Evolutionary conservation across 1,284 basidiomycete species (phyloP).

Genomic region (Microbotryum intermedium): DNA sequence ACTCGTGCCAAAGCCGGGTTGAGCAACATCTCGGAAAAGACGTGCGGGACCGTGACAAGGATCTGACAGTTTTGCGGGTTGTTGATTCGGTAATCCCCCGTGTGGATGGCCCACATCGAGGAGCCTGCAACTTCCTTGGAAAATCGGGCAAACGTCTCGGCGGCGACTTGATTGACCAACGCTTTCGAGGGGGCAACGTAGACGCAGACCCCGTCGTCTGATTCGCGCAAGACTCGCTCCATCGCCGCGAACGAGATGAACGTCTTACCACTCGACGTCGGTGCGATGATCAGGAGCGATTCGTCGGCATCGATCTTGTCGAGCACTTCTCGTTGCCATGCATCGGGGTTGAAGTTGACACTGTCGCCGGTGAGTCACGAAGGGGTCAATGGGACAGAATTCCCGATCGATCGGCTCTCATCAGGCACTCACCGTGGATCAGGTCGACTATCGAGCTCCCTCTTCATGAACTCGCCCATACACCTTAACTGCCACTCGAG

Average conservation of each 20-base stretch:
- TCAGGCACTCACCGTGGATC: conserved; percentile 43
- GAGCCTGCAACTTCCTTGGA: conserved; percentile 51
- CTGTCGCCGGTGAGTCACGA: not conserved
- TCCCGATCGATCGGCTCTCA: not conserved
- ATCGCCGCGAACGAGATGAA: conserved; percentile 68
- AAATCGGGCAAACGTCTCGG: conserved; percentile 58
- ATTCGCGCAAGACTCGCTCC: conserved; percentile 54
- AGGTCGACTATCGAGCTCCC: conserved; percentile 54
- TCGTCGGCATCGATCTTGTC: conserved; percentile 53
- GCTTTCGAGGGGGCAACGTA: conserved; percentile 67
- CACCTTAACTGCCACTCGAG: conserved; percentile 56
- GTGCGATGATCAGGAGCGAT: conserved; percentile 55
- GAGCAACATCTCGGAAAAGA: conserved; percentile 57
- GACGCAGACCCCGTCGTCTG: conserved; percentile 55
- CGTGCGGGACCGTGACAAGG: conserved; percentile 60
- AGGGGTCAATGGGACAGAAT: no score
- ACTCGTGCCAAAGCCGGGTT: conserved; percentile 53
- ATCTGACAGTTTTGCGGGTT: conserved; percentile 60
- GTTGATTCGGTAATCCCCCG: conserved; percentile 56
- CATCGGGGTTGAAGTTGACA: conserved; percentile 57
- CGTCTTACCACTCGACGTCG: conserved; percentile 51
- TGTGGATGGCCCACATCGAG: conserved; percentile 57
- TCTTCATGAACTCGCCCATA: conserved; percentile 63
- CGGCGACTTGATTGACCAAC: conserved; percentile 51
- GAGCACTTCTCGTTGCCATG: conserved; percentile 58